phyloP scores from a whole-genome alignment of 768 basidiomycete species.

The Suillus brevipes region DNA sequence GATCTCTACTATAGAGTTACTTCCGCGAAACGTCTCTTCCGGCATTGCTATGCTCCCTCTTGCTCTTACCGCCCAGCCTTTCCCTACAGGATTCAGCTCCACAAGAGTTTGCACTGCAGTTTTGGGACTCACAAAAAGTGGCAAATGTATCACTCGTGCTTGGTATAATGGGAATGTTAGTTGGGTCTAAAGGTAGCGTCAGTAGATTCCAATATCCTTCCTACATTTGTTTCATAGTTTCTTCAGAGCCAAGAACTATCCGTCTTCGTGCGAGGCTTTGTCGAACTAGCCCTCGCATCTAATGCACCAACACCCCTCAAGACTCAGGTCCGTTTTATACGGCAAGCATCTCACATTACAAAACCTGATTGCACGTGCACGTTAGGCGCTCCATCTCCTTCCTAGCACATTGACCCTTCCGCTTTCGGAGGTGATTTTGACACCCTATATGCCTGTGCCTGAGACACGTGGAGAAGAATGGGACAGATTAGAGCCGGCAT shows the following conservation, averaged over 20 bases:
- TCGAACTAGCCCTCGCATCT: conserved; percentile 89
- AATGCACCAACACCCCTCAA: conserved; percentile 89
- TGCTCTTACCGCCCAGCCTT: conserved; percentile 68
- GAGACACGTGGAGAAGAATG: conserved; percentile 90
- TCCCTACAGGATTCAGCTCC: conserved; percentile 60
- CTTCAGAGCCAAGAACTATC: conserved; percentile 55
- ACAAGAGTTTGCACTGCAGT: conserved; percentile 92
- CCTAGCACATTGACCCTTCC: conserved; percentile 56
- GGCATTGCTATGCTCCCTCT: conserved; percentile 61
- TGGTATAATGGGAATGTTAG: conserved; percentile 82
- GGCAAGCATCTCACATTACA: conserved; percentile 4
- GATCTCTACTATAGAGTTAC: conserved; percentile 68
- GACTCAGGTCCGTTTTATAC: conserved; percentile 59
- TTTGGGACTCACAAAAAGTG: conserved; percentile 94
- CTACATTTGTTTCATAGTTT: conserved; percentile 3
- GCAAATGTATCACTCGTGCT: conserved; percentile 78
- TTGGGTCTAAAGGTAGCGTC: conserved; percentile 70
- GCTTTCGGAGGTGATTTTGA: conserved; percentile 64
- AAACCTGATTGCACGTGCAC: conserved; percentile 28
- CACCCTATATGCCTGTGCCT: conserved; percentile 75
- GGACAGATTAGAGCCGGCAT: conserved; percentile 81
- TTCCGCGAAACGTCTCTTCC: conserved; percentile 87
- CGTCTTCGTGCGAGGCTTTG: conserved; percentile 70
- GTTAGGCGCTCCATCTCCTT: conserved; percentile 59
- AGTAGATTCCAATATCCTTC: conserved; percentile 28